phyloP scores from a whole-genome alignment of 768 basidiomycete species.

The Mycena amicta region DNA sequence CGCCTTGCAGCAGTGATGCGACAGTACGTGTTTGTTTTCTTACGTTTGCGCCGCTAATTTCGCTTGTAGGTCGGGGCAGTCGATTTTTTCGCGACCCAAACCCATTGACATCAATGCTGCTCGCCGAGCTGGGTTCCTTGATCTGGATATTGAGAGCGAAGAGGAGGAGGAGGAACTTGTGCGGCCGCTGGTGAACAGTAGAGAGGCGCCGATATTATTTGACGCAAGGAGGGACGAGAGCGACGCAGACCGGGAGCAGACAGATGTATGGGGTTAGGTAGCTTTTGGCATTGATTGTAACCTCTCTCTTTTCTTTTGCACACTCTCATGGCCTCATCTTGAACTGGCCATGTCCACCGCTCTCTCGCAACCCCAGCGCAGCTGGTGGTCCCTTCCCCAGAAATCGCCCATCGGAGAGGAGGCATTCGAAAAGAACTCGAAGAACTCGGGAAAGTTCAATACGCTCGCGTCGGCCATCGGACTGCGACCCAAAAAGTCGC shows the following conservation, averaged over 20 bases:
- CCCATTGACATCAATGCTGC: conserved; percentile 81
- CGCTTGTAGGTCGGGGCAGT: conserved; percentile 73
- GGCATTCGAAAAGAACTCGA: conserved; percentile 25
- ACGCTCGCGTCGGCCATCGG: conserved; percentile 64
- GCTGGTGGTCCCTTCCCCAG: conserved; percentile 55
- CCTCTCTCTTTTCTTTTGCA: conserved; percentile 2
- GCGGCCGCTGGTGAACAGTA: conserved; percentile 50
- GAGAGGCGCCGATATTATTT: conserved; percentile 59
- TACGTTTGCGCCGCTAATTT: not conserved
- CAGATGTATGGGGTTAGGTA: conserved; percentile 74
- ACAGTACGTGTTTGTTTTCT: conserved; percentile 61
- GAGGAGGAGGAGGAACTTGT: conserved; percentile 64
- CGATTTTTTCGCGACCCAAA: conserved; percentile 84
- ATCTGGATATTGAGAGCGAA: conserved; percentile 71
- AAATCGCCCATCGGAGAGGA: conserved; percentile 24
- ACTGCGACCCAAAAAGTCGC: conserved; percentile 61
- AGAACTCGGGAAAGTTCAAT: conserved; percentile 48
- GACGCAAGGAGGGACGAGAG: conserved; percentile 50
- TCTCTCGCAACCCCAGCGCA: conserved; percentile 27
- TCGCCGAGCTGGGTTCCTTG: conserved; percentile 68
- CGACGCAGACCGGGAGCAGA: conserved; percentile 62
- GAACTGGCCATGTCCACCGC: conserved; percentile 34
- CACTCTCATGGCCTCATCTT: conserved; percentile 25
- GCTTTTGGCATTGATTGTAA: conserved; percentile 29
- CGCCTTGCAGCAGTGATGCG: conserved; percentile 91